Base-by-base conservation (phyloP, 2,329 filamentous ascomycete species). In the Aspergillus pseudoglaucus region DNA sequence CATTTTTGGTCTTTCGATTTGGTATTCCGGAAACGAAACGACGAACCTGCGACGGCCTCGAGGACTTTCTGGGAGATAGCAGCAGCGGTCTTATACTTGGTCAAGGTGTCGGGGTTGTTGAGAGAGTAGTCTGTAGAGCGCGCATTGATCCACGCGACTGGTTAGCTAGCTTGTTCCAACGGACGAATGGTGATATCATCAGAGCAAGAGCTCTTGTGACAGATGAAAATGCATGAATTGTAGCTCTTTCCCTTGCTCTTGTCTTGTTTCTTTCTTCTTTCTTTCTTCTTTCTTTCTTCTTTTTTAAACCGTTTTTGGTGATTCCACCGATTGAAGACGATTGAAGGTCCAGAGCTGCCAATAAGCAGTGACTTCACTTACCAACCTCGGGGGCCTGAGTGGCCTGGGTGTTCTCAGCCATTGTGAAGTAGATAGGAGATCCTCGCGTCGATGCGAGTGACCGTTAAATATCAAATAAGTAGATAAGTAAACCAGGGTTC, bases 31-130 rank as follows among this genome's bases (percentile, higher is more conserved):
- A 17, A 18, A n/a, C 44, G 47, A 49, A 7, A 49, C 42, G 48
- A 62, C 67, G 57, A 67, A 82, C 80, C 78, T 70, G 74, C 70
- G 57, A 98, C 91, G 60, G 86, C 85, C 62, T 90, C 88, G 59
- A 98, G 83, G 60, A 95, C 91, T 77, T 91, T 95, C 72, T 96
- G 88, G 45, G 91, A 93, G 74, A 98, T 97, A 69, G 87, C 80
- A 55, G 88, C 91, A 49, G 93, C 93, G 58, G 87, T 90, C 84
- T 95, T 97, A 82, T 97, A 97, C 81, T 97, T 98, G 75, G 93
- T 97, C 63, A 98, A 81, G 63, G 90, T 96, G 71, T 94, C 88
- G 53, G 88, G 88, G 78, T 94, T 93, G 72, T 84, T 88, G 71
- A 96, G 83, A 59, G 87, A 81, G 77, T 94, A 90, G 71, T 95